A percentile compares a stretch with the other conserved stretches of the same genome.
phyloP scores from a whole-genome alignment of 2,329 filamentous ascomycete species.

The Fusarium sp. region DNA sequence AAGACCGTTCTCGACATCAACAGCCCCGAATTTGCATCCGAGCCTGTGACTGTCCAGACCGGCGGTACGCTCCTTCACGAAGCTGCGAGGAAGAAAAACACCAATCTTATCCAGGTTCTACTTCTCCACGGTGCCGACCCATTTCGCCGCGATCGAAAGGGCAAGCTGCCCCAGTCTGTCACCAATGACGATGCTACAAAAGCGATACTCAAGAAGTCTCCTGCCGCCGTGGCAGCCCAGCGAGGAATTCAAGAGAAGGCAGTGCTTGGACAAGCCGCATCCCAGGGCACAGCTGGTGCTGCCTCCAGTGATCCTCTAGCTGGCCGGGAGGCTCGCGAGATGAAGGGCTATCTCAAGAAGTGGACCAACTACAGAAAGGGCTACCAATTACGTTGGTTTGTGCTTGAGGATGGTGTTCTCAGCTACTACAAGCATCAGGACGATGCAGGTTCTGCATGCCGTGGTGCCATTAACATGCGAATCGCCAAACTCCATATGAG shows the following conservation, averaged over 20 bases:
- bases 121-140: constrained; percentile 95
- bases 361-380: constrained; percentile 99
- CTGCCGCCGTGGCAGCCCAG: constrained; percentile 93
- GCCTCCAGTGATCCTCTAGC: constrained; percentile 72
- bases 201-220: constrained; percentile 91
- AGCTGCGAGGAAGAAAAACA: constrained; percentile 88
- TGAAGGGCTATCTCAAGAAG: constrained; percentile 99
- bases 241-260: constrained; percentile 97
- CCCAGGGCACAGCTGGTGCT: constrained; percentile 66
- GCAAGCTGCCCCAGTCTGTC: constrained; percentile 94
- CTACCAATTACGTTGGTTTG: constrained; percentile 97
- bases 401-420: constrained; percentile 94
- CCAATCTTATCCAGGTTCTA: constrained; percentile 87
- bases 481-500: constrained; percentile 97
- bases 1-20: constrained; percentile 94
- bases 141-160: constrained; percentile 93
- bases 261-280: constrained; percentile 81
- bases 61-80: constrained; percentile 97
- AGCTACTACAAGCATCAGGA: constrained; percentile 99
- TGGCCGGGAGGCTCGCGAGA: constrained; percentile 90
- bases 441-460: constrained; percentile 94
- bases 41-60: constrained; percentile 79
- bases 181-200: constrained; percentile 94
- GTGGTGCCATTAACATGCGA: constrained; percentile 98
- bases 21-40: constrained; percentile 87